Evolutionary conservation across 2,329 filamentous ascomycete genomes (phyloP), one percentile per base, ranked within the genome.

Genomic region (Diaporthe amygdali): DNA sequence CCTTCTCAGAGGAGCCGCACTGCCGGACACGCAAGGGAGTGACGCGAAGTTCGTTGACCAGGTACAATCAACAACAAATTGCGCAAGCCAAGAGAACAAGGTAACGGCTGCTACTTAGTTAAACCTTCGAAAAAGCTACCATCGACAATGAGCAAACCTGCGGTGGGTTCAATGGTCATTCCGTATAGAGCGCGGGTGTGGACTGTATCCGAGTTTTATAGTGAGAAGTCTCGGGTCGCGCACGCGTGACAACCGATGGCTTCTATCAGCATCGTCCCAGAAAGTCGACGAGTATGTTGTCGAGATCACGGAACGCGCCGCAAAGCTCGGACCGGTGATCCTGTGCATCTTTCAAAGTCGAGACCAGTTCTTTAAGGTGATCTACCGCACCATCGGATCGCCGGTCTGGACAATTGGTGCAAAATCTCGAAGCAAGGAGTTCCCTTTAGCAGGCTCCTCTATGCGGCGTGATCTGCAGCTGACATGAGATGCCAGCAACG

Each of bases 321-420:
- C 14, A 15, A 41, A 59, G 69, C 64, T 71, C 55, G 54, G 54
- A 68, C 34, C 32, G 64, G 20, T 67, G 69, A 68, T 68, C 69
- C 30, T 20, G n/a, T 44, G n/a, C 37, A 34, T 34, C 34, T 44
- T 30, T n/a, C 27, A 68, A 44, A 44, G 46, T 49, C 69, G 66
- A 71, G 63, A 68, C 54, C 69, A 44, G 5, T 20, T 44, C 30
- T 49, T 44, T 30, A 64, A 64, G n/a, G n/a, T 64, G 59, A 64
- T 64, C 59, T 64, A 37, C 59, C 59, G 9, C 59, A 37, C 30
- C 41, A 64, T 64, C 44, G 59, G 59, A 49, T 64, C 59, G 25
- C 41, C 49, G 44, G 59, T 37, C 30, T 49, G 32, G 44, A 44
- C 44, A 49, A 20, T 14, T 20, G 59, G 59, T 27, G 44, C 44